phyloP scores from a whole-genome alignment of 2,329 filamentous ascomycete genomes.

The Cladophialophora bantiana region DNA sequence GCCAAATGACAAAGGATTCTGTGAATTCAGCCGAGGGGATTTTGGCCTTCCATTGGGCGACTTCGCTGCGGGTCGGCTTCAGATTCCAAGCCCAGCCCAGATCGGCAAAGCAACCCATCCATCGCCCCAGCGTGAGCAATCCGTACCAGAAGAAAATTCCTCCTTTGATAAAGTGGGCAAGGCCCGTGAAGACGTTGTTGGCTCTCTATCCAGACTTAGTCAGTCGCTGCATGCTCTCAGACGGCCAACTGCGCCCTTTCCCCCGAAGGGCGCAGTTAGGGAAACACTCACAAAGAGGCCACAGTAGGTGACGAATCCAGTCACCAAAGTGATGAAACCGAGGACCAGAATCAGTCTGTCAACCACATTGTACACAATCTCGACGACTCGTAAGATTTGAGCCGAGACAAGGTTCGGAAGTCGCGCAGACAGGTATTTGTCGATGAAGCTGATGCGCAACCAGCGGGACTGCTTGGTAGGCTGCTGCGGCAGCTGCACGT shows the following conservation, averaged over 20 bases:
- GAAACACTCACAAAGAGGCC: conserved; percentile 77
- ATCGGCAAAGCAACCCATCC: conserved; percentile 88
- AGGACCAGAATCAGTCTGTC: conserved; percentile 80
- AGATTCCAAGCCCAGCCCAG: conserved; percentile 96
- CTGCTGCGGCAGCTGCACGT: conserved; percentile 50
- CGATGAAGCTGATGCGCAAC: conserved; percentile 54
- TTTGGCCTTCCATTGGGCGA: conserved; percentile 66
- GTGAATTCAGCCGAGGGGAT: conserved; percentile 83
- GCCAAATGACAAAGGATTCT: conserved; percentile 87
- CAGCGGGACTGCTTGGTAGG: conserved; percentile 18
- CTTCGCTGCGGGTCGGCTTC: conserved; percentile 66
- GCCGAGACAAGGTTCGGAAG: conserved; percentile 52
- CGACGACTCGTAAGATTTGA: conserved; percentile 62
- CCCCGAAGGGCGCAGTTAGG: conserved; percentile 1
- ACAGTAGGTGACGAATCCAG: conserved; percentile 77
- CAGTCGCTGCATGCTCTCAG: conserved; percentile 11
- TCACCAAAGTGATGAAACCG: conserved; percentile 74
- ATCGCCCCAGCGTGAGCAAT: conserved; percentile 82
- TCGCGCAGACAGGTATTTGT: conserved; percentile 61
- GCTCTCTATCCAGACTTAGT: conserved; percentile 48
- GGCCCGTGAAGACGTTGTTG: conserved; percentile 75
- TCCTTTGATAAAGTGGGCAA: conserved; percentile 94
- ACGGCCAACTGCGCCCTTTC: not conserved
- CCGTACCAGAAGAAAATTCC: conserved; percentile 96
- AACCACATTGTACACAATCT: conserved; percentile 69